A percentile compares a stretch with the other conserved stretches of the same genome.
Evolutionary conservation across 2,329 filamentous ascomycete genomes (phyloP).

Genomic region (Arachnomyces sp.): DNA sequence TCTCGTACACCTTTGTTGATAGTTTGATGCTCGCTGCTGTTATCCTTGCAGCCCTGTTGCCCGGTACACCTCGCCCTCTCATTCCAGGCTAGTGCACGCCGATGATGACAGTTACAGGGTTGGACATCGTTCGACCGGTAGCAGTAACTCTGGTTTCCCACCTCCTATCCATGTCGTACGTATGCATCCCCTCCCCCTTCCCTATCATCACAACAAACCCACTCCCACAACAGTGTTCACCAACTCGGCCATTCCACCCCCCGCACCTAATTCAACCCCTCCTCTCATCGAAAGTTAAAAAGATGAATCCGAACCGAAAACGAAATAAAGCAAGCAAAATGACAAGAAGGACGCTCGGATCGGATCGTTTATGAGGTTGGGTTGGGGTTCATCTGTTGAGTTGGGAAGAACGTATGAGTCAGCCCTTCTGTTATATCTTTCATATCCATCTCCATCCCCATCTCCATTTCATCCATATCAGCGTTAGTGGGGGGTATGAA

Average conservation of each 20-base stretch:
- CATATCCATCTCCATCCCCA: neutral
- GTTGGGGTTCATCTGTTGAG: constrained; percentile 73
- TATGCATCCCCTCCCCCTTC: too few species aligned
- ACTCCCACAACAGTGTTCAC: too few species aligned
- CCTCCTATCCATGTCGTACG: too few species aligned
- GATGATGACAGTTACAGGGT: constrained; percentile 10
- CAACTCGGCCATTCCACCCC: too few species aligned
- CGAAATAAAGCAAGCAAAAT: too few species aligned
- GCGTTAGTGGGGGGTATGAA: constrained; percentile 6
- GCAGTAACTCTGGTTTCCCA: constrained; percentile 6
- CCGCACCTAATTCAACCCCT: too few species aligned
- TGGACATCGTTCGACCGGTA: constrained; percentile 12
- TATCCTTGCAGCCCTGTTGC: constrained; percentile 1
- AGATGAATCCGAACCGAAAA: too few species aligned
- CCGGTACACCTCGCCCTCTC: too few species aligned
- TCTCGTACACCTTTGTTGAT: neutral
- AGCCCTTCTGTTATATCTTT: neutral
- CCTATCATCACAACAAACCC: too few species aligned
- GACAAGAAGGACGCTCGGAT: neutral
- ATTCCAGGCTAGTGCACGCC: neutral
- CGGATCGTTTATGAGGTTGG: constrained; percentile 53
- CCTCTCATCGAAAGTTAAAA: too few species aligned
- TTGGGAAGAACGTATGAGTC: constrained; percentile 5
- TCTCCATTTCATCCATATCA: constrained; percentile 2
- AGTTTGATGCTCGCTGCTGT: neutral